Base-by-base conservation (phyloP, 495 filamentous ascomycete genomes). In the Penicillium lividum region DNA sequence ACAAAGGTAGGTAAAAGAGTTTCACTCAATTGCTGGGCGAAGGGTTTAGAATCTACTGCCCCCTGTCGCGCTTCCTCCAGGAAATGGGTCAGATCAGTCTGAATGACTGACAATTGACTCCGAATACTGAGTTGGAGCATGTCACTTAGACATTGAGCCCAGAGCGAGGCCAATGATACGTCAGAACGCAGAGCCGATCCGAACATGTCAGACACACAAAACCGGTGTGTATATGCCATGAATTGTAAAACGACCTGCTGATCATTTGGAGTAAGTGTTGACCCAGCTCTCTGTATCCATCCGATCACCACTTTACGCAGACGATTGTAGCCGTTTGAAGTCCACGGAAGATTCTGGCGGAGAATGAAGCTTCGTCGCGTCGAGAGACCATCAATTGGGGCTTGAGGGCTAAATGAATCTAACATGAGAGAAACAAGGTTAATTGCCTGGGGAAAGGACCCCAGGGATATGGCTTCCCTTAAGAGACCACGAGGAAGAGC, bases 301-400 rank as follows among this genome's bases (percentile, higher is more conserved):
- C 30, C 58, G n/a, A 70, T 46, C 22, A 68, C 49, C 25, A 69
- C 56, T 25, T 59, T 71, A 66, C 76, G 70, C 10, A 77, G 57
- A 7, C 75, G 72, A 52, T 70, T 67, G 56, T 72, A 72, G n/a
- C 66, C 65, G 59, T 77, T 75, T 15, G 73, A 43, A 5, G 69
- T 46, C 70, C 72, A 74, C 15, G 71, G 62, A 30, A 69, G 59
- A 49, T 73, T 73, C 38, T 75, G 73, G 31, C 69, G 70, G 43
- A 68, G 51, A 29, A 51, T 56, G 30, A 63, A 50, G 9, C 52
- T 42, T 13, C 54, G 64, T n/a, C 62, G 45, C 18, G 60, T 62
- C 11, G 38, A 15, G 18, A 28, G 33, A 16, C 31, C 25, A 28
- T 49, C 29, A 10, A 44, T 42, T 49, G 58, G 29, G 22, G 47